Evolutionary conservation across 139 green algal species (phyloP), one percentile per base, ranked within the genome.

Genomic region (Coccomyxa sp.): DNA sequence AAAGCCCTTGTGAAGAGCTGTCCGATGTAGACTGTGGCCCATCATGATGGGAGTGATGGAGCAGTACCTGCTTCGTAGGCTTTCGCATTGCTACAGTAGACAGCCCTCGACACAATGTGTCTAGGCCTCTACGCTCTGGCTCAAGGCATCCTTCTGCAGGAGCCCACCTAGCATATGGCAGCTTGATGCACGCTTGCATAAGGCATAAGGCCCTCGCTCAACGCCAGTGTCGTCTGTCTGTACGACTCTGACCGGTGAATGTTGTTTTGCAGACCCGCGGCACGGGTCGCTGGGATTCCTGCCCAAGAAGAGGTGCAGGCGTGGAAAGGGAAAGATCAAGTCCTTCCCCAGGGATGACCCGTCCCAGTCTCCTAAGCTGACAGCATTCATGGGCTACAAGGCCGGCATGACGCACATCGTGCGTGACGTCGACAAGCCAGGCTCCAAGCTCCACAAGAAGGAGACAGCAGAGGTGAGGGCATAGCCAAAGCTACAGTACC

Each of bases 391-490:
- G 81, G 96, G 94, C 78, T 91, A 91, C 89, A 95, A 95, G 87
- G 91, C 92, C 70, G 96, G 96, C 88, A 97, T 97, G 92, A 99
- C 96, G 54, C 96, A 99, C 93, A 98, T 99, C 80, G 77, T 98
- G 40, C 95, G 96, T 75, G 96, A 99, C 76, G 96, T 99, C 64
- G 96, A 99, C 76, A 98, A 98, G 93, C 96, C 95, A 9, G 96
- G 96, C 78, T 98, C 93, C 86, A 99, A 99, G 93, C 89, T 98
- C 73, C 97, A 99, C 92, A 99, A 99, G 94, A 99, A 99, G 95
- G 97, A 99, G 92, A 92, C 93, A 16, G 94, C 88, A 84, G 97
- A 99, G 91, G 71, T 76, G 39, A 14, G 71, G n/a, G n/a, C n/a
- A n/a, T n/a, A n/a, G n/a, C n/a, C n/a, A n/a, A n/a, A n/a, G n/a